Percentiles rank a stretch among this genome's conserved stretches.
These are phyloP conservation scores for Straminergon stramineum DNA, from an alignment of 225 moss, liverwort and hornwort species.

Conservation along the genomic window DNA sequence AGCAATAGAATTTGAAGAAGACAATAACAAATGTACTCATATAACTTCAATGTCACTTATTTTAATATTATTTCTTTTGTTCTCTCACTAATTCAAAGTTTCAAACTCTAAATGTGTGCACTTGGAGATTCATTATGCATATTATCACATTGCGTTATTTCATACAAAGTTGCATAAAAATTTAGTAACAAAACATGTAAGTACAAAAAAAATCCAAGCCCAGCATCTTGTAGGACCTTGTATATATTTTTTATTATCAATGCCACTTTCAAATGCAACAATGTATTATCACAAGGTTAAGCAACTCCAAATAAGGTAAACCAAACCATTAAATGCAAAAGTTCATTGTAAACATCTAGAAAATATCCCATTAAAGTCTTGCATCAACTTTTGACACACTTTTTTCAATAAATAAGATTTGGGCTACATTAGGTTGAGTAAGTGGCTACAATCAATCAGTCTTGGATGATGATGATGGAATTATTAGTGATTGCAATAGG, in stretches of 20 bases:
- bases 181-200: not conserved
- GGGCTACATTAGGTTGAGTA: not conserved
- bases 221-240: too few relatives aligned
- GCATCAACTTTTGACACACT: too few relatives aligned
- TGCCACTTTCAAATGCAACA: not conserved
- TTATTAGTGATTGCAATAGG: not conserved
- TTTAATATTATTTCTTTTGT: not conserved
- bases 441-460: not conserved
- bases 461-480: not conserved
- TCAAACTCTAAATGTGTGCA: too few relatives aligned
- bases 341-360: rapidly evolving
- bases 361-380: not conserved
- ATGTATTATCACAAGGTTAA: not conserved
- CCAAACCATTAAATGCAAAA: rapidly evolving
- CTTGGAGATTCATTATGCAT: not conserved
- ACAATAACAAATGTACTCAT: too few relatives aligned
- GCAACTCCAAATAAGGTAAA: not conserved
- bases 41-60: too few relatives aligned
- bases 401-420: not conserved
- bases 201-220: too few relatives aligned
- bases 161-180: too few relatives aligned
- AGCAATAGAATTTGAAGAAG: too few relatives aligned
- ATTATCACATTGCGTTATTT: too few relatives aligned
- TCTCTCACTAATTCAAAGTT: not conserved
- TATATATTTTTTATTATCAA: not conserved